Evolutionary conservation across 1,139 yeast species (phyloP).

Genomic region (Geotrichum citri-aurantii): DNA sequence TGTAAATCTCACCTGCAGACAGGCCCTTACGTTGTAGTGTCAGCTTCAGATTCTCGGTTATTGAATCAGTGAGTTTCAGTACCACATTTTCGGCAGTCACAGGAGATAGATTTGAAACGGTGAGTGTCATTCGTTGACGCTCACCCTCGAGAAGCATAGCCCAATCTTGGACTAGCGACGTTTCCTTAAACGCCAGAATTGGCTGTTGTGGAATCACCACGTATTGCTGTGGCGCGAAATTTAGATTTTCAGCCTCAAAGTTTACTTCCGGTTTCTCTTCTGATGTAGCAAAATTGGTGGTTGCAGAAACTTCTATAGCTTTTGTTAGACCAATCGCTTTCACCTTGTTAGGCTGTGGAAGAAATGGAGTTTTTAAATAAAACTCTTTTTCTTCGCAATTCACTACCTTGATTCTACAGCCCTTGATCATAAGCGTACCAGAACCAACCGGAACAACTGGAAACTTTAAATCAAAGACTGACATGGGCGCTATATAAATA

Average conservation of each 20-base stretch:
- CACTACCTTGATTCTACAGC: conserved; percentile 43
- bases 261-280: background rate
- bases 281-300: background rate
- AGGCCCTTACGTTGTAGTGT: background rate
- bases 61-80: conserved; percentile 47
- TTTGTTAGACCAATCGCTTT: background rate
- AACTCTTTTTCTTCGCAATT: conserved; percentile 41
- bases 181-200: conserved; percentile 37
- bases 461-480: conserved; percentile 39
- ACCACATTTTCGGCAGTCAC: conserved; percentile 41
- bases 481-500: conserved; percentile 40
- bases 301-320: background rate
- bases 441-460: conserved; percentile 41
- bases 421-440: conserved; percentile 41
- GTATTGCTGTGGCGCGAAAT: conserved; percentile 16
- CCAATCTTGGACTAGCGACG: conserved; percentile 60
- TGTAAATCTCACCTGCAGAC: background rate
- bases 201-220: conserved; percentile 16
- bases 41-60: background rate
- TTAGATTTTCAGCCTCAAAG: background rate
- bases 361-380: conserved; percentile 26
- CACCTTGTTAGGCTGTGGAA: background rate
- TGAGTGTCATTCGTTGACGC: conserved; percentile 44
- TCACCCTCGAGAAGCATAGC: conserved; percentile 81
- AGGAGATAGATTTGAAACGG: conserved; percentile 45